phyloP scores from a whole-genome alignment of 2,329 filamentous ascomycete genomes.

The Monilinia polystroma region DNA sequence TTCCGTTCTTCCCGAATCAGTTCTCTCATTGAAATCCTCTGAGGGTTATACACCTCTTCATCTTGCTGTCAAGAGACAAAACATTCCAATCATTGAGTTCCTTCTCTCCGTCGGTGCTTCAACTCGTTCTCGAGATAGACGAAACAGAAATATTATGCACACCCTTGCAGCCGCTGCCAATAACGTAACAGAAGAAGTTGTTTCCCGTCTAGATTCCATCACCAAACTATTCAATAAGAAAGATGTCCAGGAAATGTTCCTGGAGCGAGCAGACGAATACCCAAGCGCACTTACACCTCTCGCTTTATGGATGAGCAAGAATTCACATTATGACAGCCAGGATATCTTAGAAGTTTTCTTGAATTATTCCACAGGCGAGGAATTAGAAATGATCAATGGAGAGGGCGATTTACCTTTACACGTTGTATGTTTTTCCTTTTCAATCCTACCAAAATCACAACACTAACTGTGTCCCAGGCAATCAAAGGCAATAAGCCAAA shows the following conservation, averaged over 20 bases:
- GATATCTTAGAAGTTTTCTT: constrained; percentile 49
- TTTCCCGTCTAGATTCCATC: constrained; percentile 45
- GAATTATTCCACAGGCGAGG: constrained; percentile 54
- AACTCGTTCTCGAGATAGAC: constrained; percentile 60
- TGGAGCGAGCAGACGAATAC: constrained; percentile 54
- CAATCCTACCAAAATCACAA: constrained; percentile 39
- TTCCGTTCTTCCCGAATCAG: constrained; percentile 55
- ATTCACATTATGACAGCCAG: neutral
- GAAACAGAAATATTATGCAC: constrained; percentile 69
- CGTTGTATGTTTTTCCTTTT: constrained; percentile 45
- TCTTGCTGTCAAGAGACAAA: constrained; percentile 58
- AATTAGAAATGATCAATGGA: constrained; percentile 59
- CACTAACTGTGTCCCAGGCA: constrained; percentile 42
- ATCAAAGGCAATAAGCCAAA: constrained; percentile 31
- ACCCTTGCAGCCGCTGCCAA: constrained; percentile 43
- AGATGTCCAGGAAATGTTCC: constrained; percentile 57
- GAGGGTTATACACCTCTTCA: constrained; percentile 65
- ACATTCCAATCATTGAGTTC: constrained; percentile 54
- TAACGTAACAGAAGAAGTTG: constrained; percentile 30
- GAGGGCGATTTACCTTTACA: constrained; percentile 67
- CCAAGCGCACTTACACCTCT: constrained; percentile 62
- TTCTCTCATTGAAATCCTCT: constrained; percentile 59
- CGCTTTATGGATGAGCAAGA: constrained; percentile 53
- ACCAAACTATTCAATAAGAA: constrained; percentile 58
- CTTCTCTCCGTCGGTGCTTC: constrained; percentile 70